Conservation (phyloP, 345 rosid genomes). For the Alliaria petiolata region DNA sequence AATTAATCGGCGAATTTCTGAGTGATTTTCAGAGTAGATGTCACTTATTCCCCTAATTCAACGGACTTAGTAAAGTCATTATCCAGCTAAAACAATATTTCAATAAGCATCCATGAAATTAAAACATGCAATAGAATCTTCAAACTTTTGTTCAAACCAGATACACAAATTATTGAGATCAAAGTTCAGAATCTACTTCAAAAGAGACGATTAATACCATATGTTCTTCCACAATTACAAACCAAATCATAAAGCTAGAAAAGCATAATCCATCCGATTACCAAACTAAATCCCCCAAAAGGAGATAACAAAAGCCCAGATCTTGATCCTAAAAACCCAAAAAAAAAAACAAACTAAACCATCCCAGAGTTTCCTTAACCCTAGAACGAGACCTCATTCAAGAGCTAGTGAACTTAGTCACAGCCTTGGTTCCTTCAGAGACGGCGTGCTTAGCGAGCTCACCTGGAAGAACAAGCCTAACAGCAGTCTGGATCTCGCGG, state of each 20-base stretch:
- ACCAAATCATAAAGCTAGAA: not conserved
- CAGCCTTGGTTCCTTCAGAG: slow-evolving; percentile 80
- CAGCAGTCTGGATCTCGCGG: slow-evolving; percentile 74
- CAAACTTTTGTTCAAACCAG: too few relatives aligned
- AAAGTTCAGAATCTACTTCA: not conserved
- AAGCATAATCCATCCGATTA: not conserved
- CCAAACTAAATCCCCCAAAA: not conserved
- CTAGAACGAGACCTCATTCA: not conserved
- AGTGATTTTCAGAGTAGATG: too few relatives aligned
- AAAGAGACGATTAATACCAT: not conserved
- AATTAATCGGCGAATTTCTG: too few relatives aligned
- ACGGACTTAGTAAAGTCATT: too few relatives aligned
- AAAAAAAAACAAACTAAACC: not conserved
- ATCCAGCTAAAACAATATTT: too few relatives aligned
- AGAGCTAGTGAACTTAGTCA: slow-evolving; percentile 71
- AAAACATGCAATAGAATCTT: too few relatives aligned
- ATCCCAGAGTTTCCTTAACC: not conserved
- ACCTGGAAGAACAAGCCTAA: slow-evolving; percentile 64
- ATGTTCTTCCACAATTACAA: not conserved
- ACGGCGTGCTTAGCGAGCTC: slow-evolving; percentile 82
- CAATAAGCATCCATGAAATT: too few relatives aligned
- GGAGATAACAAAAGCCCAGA: not conserved
- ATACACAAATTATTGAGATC: too few relatives aligned
- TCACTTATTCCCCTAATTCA: too few relatives aligned
- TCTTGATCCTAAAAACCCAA: not conserved